phyloP scores from a whole-genome alignment of 768 basidiomycete species.

The Lentinula sp. region DNA sequence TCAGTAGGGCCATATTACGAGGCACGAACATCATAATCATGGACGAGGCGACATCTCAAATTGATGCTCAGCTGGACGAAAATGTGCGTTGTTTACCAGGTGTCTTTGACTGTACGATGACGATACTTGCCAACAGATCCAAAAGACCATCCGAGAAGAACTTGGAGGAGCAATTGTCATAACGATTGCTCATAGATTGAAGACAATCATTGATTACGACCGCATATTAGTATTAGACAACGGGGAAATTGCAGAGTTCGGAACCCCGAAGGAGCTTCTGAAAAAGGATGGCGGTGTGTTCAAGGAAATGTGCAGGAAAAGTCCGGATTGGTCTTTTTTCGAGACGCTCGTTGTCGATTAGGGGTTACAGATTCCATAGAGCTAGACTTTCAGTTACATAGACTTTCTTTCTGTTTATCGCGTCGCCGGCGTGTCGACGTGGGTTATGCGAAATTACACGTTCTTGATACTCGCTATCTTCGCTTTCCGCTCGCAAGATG shows the following conservation, averaged over 20 bases:
- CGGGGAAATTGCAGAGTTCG: slow-evolving; percentile 69
- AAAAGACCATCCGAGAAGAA: slow-evolving; percentile 68
- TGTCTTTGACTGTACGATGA: neutral
- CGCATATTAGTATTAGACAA: slow-evolving; percentile 67
- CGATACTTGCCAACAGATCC: slow-evolving; percentile 38
- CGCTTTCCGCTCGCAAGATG: neutral
- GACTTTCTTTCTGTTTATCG: neutral
- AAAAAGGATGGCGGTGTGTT: slow-evolving; percentile 51
- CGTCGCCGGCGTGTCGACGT: neutral
- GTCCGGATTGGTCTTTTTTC: slow-evolving; percentile 45
- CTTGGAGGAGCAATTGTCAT: slow-evolving; percentile 67
- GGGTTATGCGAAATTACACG: neutral
- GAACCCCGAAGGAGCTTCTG: slow-evolving; percentile 54
- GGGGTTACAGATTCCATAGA: neutral
- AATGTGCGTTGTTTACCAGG: slow-evolving; percentile 31
- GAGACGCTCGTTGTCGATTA: slow-evolving; percentile 15
- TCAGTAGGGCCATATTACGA: slow-evolving; percentile 64
- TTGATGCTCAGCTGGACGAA: slow-evolving; percentile 66
- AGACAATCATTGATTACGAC: slow-evolving; percentile 74
- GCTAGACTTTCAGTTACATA: neutral
- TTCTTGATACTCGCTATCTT: neutral
- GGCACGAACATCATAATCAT: slow-evolving; percentile 63
- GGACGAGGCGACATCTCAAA: slow-evolving; percentile 77
- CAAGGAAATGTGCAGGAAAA: slow-evolving; percentile 61
- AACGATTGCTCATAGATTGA: slow-evolving; percentile 77